Conservation (phyloP, 2,329 filamentous ascomycete species). For the Rutstroemia sp. region DNA sequence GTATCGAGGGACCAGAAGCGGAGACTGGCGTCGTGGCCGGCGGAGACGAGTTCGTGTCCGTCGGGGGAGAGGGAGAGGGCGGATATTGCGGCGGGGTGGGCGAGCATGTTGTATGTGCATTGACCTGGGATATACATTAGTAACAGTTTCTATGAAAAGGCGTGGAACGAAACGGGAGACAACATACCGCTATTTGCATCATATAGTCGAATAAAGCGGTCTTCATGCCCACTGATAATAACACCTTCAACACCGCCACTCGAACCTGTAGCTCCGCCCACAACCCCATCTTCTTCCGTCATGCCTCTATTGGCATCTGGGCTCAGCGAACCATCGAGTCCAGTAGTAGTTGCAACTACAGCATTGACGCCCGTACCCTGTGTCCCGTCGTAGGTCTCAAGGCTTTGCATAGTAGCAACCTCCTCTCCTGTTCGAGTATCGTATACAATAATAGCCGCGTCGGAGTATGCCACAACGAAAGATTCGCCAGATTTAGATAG, state of each 20-base stretch:
- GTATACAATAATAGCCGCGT: slow-evolving; percentile 85
- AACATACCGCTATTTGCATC: slow-evolving; percentile 95
- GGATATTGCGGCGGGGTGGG: slow-evolving; percentile 88
- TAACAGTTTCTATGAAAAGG: background rate
- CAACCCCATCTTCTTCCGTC: slow-evolving; percentile 64
- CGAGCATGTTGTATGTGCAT: slow-evolving; percentile 98
- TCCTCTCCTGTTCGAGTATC: slow-evolving; percentile 84
- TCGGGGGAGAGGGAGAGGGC: slow-evolving; percentile 87
- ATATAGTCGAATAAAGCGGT: slow-evolving; percentile 93
- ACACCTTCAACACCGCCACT: slow-evolving; percentile 79
- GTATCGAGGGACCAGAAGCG: slow-evolving; percentile 98
- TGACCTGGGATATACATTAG: slow-evolving; percentile 56
- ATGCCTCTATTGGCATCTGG: slow-evolving; percentile 56
- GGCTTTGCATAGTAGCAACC: slow-evolving; percentile 84
- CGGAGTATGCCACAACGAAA: slow-evolving; percentile 88
- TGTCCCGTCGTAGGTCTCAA: slow-evolving; percentile 89
- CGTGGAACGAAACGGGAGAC: background rate
- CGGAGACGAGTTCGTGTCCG: slow-evolving; percentile 88
- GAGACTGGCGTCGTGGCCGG: slow-evolving; percentile 89
- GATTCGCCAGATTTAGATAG: slow-evolving; percentile 75
- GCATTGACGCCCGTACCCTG: slow-evolving; percentile 79
- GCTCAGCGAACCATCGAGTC: slow-evolving; percentile 59
- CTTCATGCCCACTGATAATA: slow-evolving; percentile 94
- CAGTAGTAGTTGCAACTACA: slow-evolving; percentile 78
- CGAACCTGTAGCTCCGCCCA: slow-evolving; percentile 75